phyloP scores from a whole-genome alignment of 495 filamentous ascomycete genomes.

The Tuber umbilicatum region DNA sequence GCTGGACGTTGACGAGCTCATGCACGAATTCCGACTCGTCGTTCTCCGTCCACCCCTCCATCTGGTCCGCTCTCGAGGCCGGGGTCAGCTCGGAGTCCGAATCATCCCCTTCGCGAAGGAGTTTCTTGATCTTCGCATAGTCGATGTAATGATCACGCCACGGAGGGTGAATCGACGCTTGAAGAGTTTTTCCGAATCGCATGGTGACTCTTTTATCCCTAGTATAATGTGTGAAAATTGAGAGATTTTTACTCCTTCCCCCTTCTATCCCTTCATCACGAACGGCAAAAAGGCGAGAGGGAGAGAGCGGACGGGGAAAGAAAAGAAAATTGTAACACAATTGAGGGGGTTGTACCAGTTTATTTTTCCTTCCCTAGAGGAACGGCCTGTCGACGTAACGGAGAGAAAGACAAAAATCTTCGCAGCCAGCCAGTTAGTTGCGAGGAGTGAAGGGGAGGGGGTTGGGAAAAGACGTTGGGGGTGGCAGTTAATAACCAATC shows the following conservation, averaged over 20 bases:
- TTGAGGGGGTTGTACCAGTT: background rate
- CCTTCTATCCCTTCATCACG: background rate
- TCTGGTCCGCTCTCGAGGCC: slow-evolving; percentile 43
- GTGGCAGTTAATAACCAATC: slow-evolving; percentile 1
- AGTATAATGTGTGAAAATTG: background rate
- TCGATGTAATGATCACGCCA: slow-evolving; percentile 94
- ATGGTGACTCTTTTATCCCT: slow-evolving; percentile 48
- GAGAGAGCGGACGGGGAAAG: background rate
- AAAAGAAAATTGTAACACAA: background rate
- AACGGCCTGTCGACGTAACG: background rate
- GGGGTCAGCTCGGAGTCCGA: slow-evolving; percentile 32
- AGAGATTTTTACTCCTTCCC: background rate
- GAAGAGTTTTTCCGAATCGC: slow-evolving; percentile 87
- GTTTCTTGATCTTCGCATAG: slow-evolving; percentile 81
- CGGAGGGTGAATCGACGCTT: slow-evolving; percentile 69
- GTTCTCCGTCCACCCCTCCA: slow-evolving; percentile 76
- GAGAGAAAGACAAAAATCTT: background rate
- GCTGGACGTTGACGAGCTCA: slow-evolving; percentile 84
- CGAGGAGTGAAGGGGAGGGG: background rate
- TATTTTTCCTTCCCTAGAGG: background rate
- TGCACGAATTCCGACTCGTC: slow-evolving; percentile 92
- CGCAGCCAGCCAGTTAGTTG: background rate
- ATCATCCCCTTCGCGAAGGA: slow-evolving; percentile 73
- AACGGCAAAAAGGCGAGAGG: background rate
- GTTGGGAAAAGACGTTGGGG: background rate